Conservation (phyloP, 2,329 filamentous ascomycete genomes). For the Ramichloridium luteum region DNA sequence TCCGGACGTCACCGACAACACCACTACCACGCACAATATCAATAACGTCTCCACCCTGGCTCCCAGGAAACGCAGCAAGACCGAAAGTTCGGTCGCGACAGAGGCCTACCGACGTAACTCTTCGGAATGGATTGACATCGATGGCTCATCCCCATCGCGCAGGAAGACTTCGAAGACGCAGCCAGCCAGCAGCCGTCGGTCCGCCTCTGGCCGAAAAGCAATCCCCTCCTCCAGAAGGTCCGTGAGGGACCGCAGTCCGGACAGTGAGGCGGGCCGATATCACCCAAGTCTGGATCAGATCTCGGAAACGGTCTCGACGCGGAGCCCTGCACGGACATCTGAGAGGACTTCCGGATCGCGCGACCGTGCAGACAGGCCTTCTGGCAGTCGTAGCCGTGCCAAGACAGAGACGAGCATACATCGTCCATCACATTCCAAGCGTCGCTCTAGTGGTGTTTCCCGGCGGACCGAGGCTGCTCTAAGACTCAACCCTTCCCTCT, state of each 20-base stretch:
- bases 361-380: slow-evolving; percentile 9
- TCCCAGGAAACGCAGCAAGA: slow-evolving; percentile 14
- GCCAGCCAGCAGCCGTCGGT: slow-evolving; percentile 9
- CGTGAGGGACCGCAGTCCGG: slow-evolving; percentile 9
- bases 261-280: slow-evolving; percentile 20
- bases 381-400: slow-evolving; percentile 7
- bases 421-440: slow-evolving; percentile 20
- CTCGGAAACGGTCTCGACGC: slow-evolving; percentile 26
- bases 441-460: slow-evolving; percentile 23
- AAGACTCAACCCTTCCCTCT: slow-evolving; percentile 29
- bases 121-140: slow-evolving; percentile 21
- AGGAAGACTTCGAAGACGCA: slow-evolving; percentile 3
- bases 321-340: slow-evolving; percentile 8
- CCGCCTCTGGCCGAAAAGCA: slow-evolving; percentile 6
- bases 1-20: too few species aligned
- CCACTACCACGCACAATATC: too few species aligned
- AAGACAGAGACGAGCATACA: slow-evolving; percentile 10
- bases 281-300: slow-evolving; percentile 31
- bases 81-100: slow-evolving; percentile 10
- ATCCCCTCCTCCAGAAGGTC: slow-evolving; percentile 7
- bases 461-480: slow-evolving; percentile 23
- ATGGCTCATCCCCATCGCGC: slow-evolving; percentile 12
- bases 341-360: slow-evolving; percentile 10
- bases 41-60: slow-evolving; percentile 11
- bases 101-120: slow-evolving; percentile 11